A percentile compares a stretch with the other conserved stretches of the same genome.
phyloP scores from a whole-genome alignment of 768 basidiomycete species.

The Boletales sp. region DNA sequence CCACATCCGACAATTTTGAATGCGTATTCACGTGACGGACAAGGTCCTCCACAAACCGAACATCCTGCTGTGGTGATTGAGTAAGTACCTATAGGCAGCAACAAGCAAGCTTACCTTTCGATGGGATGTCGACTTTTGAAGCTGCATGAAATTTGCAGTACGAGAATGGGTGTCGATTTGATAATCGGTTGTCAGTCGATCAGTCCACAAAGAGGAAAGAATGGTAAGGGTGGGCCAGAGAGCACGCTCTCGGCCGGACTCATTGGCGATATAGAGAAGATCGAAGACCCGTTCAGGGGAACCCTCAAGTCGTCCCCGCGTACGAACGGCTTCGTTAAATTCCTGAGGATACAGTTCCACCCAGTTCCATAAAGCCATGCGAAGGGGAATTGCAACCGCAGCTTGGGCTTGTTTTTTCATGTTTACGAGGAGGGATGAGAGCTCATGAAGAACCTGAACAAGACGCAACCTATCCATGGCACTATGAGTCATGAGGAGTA shows the following conservation, averaged over 20 bases:
- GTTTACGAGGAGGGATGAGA: constrained; percentile 78
- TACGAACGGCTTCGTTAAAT: constrained; percentile 67
- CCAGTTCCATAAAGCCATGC: constrained; percentile 88
- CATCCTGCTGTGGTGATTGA: constrained; percentile 31
- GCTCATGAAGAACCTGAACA: constrained; percentile 69
- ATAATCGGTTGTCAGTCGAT: constrained; percentile 61
- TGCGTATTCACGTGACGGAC: constrained; percentile 51
- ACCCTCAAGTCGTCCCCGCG: constrained; percentile 67
- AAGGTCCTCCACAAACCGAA: constrained; percentile 60
- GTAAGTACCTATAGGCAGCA: not conserved
- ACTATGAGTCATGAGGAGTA: constrained; percentile 75
- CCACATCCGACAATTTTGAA: constrained; percentile 62
- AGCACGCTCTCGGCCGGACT: constrained; percentile 44
- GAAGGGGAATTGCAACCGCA: constrained; percentile 68
- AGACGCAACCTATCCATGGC: constrained; percentile 69
- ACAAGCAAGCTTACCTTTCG: constrained; percentile 23
- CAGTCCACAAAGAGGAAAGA: constrained; percentile 71
- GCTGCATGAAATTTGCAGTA: constrained; percentile 26
- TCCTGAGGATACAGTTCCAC: constrained; percentile 75
- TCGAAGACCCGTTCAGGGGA: constrained; percentile 88
- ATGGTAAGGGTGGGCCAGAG: constrained; percentile 82
- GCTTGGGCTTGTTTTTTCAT: constrained; percentile 73
- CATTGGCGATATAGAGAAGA: constrained; percentile 53
- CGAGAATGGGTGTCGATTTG: constrained; percentile 37
- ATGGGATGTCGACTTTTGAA: constrained; percentile 29